A percentile compares a stretch with the other conserved stretches of the same genome.
These are phyloP conservation scores for Agaricus subrufescens DNA, from an alignment of 768 basidiomycete species.

Conservation along the genomic window DNA sequence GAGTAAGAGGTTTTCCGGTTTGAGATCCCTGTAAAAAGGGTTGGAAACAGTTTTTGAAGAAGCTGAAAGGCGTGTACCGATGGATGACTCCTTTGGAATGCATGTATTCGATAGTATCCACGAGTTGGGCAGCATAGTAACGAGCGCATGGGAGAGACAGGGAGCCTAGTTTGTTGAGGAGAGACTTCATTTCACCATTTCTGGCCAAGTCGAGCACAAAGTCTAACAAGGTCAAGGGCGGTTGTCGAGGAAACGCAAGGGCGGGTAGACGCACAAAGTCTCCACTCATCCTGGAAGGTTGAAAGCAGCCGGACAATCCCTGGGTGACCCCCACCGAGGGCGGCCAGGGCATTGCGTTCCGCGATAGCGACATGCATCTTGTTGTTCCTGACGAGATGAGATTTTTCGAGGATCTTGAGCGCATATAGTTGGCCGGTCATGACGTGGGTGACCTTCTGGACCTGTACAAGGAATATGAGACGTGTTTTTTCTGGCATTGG, in stretches of 20 bases:
- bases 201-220: slow-evolving; percentile 74
- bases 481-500: not conserved
- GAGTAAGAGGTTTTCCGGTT: slow-evolving; percentile 88
- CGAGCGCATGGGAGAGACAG: slow-evolving; percentile 70
- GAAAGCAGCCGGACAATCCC: slow-evolving; percentile 79
- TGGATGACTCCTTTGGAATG: slow-evolving; percentile 89
- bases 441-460: slow-evolving; percentile 48
- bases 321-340: slow-evolving; percentile 63
- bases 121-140: slow-evolving; percentile 86
- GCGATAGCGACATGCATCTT: slow-evolving; percentile 73
- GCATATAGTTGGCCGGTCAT: slow-evolving; percentile 23
- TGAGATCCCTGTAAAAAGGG: slow-evolving; percentile 46
- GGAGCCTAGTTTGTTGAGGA: slow-evolving; percentile 79
- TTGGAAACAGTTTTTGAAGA: not conserved
- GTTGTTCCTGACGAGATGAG: slow-evolving; percentile 72
- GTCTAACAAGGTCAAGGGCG: slow-evolving; percentile 36
- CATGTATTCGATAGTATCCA: slow-evolving; percentile 88
- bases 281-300: slow-evolving; percentile 82
- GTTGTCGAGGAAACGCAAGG: not conserved
- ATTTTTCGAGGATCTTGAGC: slow-evolving; percentile 67
- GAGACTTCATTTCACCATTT: slow-evolving; percentile 74
- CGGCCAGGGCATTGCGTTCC: slow-evolving; percentile 74
- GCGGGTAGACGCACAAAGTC: slow-evolving; percentile 61
- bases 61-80: slow-evolving; percentile 29
- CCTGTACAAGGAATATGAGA: slow-evolving; percentile 34